A percentile compares a stretch with the other conserved stretches of the same genome.
These are phyloP conservation scores for Cryptomeria japonica DNA, from an alignment of 75 land plant species.

Conservation along the genomic window DNA sequence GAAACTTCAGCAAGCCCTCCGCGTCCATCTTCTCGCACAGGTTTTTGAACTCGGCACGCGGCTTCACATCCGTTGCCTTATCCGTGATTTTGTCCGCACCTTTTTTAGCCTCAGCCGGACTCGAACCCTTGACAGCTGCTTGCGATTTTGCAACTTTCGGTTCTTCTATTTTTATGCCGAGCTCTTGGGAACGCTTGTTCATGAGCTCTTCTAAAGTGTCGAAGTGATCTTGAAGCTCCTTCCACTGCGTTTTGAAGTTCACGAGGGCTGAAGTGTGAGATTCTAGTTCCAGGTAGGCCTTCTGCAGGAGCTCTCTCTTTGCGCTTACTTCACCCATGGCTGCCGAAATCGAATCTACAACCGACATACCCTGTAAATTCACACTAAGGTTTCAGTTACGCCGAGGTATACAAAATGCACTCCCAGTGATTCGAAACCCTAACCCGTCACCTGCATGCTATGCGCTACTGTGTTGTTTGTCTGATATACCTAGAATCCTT, in stretches of 20 bases:
- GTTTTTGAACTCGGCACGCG: conserved; percentile 37
- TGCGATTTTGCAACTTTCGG: neutral
- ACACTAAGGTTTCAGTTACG: neutral
- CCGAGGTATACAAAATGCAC: neutral
- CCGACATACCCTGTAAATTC: neutral
- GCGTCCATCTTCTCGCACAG: conserved; percentile 64
- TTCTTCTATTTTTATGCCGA: conserved; percentile 20
- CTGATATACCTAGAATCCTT: neutral
- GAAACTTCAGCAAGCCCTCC: conserved; percentile 42
- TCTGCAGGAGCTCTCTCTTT: conserved; percentile 41
- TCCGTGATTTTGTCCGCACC: neutral
- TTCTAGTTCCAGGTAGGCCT: conserved; percentile 40
- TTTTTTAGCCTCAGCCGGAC: neutral
- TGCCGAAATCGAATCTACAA: conserved; percentile 18
- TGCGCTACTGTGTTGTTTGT: neutral
- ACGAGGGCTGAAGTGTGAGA: conserved; percentile 33
- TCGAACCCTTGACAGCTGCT: neutral
- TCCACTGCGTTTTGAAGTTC: conserved; percentile 42
- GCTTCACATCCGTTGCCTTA: conserved; percentile 33
- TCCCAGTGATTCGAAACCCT: neutral
- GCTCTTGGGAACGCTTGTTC: conserved; percentile 22
- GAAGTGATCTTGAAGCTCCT: conserved; percentile 52
- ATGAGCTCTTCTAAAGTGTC: conserved; percentile 32
- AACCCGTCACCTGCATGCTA: neutral
- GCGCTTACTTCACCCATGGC: conserved; percentile 27